A percentile compares a stretch with the other conserved stretches of the same genome.
phyloP scores from a whole-genome alignment of 495 filamentous ascomycete genomes.

The Lichina pygmaea region DNA sequence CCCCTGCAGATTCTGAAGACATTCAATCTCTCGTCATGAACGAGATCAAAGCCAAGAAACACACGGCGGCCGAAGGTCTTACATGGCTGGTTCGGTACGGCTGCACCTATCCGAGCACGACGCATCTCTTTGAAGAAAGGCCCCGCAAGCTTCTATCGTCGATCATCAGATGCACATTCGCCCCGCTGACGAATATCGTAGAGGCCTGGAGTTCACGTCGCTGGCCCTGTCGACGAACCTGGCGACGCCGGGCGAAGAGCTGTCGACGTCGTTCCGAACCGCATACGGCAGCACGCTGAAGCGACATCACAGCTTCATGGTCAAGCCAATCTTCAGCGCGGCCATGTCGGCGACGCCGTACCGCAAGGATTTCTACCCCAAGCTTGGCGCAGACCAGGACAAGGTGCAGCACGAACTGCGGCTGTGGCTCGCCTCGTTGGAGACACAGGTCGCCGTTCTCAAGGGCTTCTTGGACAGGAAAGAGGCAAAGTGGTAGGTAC shows the following conservation, averaged over 20 bases:
- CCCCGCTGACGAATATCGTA: conserved; percentile 10
- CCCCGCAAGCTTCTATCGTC: too few species aligned
- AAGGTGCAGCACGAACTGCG: conserved; percentile 32
- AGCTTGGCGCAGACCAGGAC: conserved; percentile 41
- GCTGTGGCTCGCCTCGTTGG: conserved; percentile 45
- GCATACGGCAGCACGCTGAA: conserved; percentile 74
- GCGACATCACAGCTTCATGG: conserved; percentile 61
- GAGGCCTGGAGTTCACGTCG: conserved; percentile 78
- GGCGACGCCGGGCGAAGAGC: conserved; percentile 36
- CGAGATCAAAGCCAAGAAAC: conserved; percentile 67
- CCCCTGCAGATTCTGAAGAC: conserved; percentile 48
- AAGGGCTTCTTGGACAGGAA: conserved; percentile 41
- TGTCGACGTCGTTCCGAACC: conserved; percentile 57
- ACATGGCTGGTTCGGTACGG: conserved; percentile 74
- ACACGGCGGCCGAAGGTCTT: conserved; percentile 65
- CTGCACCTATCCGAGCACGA: neutral
- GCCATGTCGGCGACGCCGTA: conserved; percentile 86
- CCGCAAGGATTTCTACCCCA: conserved; percentile 67
- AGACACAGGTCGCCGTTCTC: conserved; percentile 46
- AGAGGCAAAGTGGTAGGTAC: conserved; percentile 39
- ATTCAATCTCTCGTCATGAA: conserved; percentile 63
- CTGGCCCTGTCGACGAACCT: conserved; percentile 59
- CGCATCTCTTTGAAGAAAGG: neutral
- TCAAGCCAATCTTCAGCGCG: conserved; percentile 71
- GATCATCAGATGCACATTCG: neutral